phyloP scores from a whole-genome alignment of 768 basidiomycete species.

The Sistotremastrum suecicum region DNA sequence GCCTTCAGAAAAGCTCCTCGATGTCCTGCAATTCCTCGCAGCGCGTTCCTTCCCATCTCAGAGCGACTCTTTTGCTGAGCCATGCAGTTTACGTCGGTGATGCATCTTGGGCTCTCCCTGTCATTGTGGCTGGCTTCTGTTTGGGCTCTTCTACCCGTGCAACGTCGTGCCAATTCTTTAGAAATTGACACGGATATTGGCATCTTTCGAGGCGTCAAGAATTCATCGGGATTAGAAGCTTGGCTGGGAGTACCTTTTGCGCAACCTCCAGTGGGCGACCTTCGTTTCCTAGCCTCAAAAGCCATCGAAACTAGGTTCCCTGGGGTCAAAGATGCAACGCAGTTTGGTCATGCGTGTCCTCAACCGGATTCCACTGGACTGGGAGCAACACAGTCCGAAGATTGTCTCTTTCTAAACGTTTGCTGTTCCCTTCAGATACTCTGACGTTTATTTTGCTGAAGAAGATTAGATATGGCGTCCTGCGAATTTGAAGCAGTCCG shows the following conservation, averaged over 20 bases:
- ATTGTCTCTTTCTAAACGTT: constrained; percentile 44
- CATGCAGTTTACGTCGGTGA: too few species aligned
- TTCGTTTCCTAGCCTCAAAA: constrained; percentile 45
- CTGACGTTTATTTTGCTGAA: not conserved
- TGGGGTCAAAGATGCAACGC: constrained; percentile 26
- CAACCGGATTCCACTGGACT: constrained; percentile 24
- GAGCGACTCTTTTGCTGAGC: too few species aligned
- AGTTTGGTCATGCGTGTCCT: constrained; percentile 43
- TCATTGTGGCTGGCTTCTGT: not conserved
- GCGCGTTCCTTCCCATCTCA: too few species aligned
- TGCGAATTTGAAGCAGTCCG: constrained; percentile 9
- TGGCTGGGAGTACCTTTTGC: constrained; percentile 55
- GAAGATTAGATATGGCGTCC: constrained; percentile 18
- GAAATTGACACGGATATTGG: constrained; percentile 29
- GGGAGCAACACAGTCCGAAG: constrained; percentile 33
- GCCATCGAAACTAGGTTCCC: constrained; percentile 19
- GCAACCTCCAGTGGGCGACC: constrained; percentile 35
- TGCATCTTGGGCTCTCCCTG: too few species aligned
- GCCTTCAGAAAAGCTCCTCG: too few species aligned
- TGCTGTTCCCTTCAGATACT: constrained; percentile 3
- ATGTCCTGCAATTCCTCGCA: too few species aligned
- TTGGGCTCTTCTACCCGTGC: not conserved
- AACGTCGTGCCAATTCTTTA: constrained; percentile 11
- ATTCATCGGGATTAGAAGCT: constrained; percentile 30
- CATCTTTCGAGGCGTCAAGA: constrained; percentile 30